Evolutionary conservation across 78 protist genomes (phyloP), one percentile per base, ranked within the genome.

Genomic region (Polysphondylium violaceum): DNA sequence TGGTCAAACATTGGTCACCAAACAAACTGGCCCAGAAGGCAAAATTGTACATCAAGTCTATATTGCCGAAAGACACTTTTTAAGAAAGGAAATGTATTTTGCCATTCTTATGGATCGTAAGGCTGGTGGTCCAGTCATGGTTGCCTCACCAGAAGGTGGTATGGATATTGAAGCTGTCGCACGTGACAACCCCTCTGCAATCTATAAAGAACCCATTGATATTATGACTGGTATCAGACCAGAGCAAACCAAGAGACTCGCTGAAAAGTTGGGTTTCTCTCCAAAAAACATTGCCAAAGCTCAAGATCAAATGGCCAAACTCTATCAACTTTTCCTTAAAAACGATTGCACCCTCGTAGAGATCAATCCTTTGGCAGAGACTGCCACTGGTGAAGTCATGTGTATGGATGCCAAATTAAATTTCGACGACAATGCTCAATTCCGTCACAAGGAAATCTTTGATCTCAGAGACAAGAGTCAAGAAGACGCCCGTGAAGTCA

Each of bases 371-470:
- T 31, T 99, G 25, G 98, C 93, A 27, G 95, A 97, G 86, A 58
- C 87, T 67, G 19, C 63, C 17, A 86, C 88, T 41, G 98, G 97
- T n/a, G 72, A 83, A 17, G 96, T 77, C 58, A 43, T 41, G 55
- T 95, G 97, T 91, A 71, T 97, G 50, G 99, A 98, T 61, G 99
- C 99, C 29, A 98, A 98, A 89, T 23, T 99, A 21, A 94, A 88
- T 92, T 98, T 98, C 63, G 99, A 98, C 85, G 99, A 98, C 83
- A 98, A 98, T 95, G 99, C 99, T 19, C 61, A 51, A 19, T 99
- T 95, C 98, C 95, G 99, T 23, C 98, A 98, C 76, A 35, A 41
- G 61, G 98, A 95, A 31, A 74, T 98, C 53, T 98, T 97, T 75
- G 92, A 19, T n/a, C 41, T 43, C 92, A 74, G 98, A 29, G 99